phyloP scores from a whole-genome alignment of 2,329 filamentous ascomycete species.

The Aspergillus brasiliensis region DNA sequence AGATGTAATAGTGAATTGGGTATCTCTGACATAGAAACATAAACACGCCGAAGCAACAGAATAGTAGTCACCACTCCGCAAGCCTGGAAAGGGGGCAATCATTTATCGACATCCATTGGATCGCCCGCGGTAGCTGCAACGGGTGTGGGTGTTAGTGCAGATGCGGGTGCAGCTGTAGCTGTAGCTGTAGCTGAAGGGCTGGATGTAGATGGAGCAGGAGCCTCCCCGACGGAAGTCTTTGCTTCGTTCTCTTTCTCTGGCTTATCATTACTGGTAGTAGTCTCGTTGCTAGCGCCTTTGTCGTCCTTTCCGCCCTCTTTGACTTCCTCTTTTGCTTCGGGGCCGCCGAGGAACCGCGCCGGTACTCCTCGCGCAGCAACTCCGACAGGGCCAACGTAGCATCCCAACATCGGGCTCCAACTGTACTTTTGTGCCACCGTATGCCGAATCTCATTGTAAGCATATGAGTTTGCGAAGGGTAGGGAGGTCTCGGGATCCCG shows the following conservation, averaged over 20 bases:
- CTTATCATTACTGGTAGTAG: conserved; percentile 7
- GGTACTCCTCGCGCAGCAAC: conserved; percentile 74
- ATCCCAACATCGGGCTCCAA: conserved; percentile 80
- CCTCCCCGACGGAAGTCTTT: conserved; percentile 6
- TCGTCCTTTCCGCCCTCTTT: conserved; percentile 15
- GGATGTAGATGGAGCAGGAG: neutral
- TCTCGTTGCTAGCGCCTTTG: neutral
- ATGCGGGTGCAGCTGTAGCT: conserved; percentile 8
- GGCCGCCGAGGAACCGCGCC: conserved; percentile 62
- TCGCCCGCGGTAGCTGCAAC: neutral
- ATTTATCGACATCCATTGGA: conserved; percentile 7
- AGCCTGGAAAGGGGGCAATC: neutral
- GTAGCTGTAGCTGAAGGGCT: conserved; percentile 6
- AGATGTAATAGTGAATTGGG: neutral
- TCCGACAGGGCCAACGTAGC: conserved; percentile 71
- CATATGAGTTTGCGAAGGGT: conserved; percentile 75
- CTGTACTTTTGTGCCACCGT: conserved; percentile 72
- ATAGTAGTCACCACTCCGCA: too few species aligned
- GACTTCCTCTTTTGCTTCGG: conserved; percentile 18
- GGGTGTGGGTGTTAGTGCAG: conserved; percentile 7
- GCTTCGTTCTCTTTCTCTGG: conserved; percentile 12
- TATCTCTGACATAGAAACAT: conserved; percentile 4
- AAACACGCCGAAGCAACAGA: neutral
- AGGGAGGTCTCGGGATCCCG: conserved; percentile 82
- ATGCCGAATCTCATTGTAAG: conserved; percentile 76